Evolutionary conservation across 108 stramenopile genomes (phyloP).

Genomic region (Pseudonitzschia multistriata): DNA sequence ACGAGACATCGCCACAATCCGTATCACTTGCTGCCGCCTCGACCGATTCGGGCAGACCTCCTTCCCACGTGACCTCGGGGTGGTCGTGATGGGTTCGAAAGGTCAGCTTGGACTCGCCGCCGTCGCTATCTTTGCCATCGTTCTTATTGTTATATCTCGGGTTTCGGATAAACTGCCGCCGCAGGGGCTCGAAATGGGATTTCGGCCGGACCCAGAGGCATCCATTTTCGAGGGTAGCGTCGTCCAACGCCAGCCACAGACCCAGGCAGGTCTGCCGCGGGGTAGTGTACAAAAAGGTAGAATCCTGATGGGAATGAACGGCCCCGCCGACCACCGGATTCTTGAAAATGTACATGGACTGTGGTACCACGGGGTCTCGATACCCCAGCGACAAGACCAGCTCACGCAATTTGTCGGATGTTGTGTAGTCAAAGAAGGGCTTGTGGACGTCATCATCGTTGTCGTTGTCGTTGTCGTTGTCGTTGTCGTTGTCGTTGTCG

Average conservation of each 20-base stretch:
- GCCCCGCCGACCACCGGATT: constrained; percentile 79
- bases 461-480: neutral
- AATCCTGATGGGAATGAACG: constrained; percentile 92
- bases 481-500: neutral
- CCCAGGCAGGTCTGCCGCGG: constrained; percentile 89
- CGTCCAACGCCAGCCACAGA: constrained; percentile 92
- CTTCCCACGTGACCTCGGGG: constrained; percentile 61
- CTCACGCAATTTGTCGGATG: constrained; percentile 48
- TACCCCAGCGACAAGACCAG: constrained; percentile 76
- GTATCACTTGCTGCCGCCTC: constrained; percentile 16
- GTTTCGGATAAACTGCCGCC: constrained; percentile 83
- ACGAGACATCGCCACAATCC: neutral
- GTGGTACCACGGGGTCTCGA: constrained; percentile 84
- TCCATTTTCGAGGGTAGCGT: constrained; percentile 89
- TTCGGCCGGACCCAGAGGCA: constrained; percentile 91
- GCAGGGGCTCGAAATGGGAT: constrained; percentile 73
- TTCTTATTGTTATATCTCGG: constrained; percentile 47
- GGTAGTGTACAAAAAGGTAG: constrained; percentile 87
- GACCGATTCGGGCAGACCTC: constrained; percentile 55
- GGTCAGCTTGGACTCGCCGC: constrained; percentile 38
- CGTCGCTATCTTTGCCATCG: constrained; percentile 12
- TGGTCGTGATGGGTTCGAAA: constrained; percentile 36
- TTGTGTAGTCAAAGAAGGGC: constrained; percentile 62
- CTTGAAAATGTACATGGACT: constrained; percentile 96
- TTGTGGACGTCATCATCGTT: neutral